These are phyloP conservation scores for Avicennia marina DNA, from an alignment of 257 asterid species.

Conservation along the genomic window DNA sequence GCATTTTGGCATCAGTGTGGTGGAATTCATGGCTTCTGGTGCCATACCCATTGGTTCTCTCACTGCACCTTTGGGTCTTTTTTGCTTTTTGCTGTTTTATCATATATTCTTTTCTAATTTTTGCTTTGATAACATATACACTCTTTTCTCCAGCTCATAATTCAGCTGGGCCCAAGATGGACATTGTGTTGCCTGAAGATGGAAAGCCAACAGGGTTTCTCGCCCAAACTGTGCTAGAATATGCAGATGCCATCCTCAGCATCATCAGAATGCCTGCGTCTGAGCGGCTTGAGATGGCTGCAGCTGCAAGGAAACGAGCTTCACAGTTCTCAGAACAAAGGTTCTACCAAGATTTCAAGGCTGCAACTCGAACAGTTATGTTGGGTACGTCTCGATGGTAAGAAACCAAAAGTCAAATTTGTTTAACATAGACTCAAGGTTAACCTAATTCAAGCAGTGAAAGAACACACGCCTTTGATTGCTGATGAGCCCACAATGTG, in stretches of 20 bases:
- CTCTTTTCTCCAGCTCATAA: conserved; percentile 59
- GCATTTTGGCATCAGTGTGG: conserved; percentile 94
- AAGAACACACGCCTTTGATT: too few species aligned
- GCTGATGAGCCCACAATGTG: too few species aligned
- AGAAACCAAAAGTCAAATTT: background rate
- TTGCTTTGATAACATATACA: background rate
- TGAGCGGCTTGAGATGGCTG: conserved; percentile 67
- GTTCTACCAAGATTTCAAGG: conserved; percentile 73
- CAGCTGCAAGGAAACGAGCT: conserved; percentile 81
- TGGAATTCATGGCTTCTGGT: conserved; percentile 94
- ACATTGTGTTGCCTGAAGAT: conserved; percentile 74
- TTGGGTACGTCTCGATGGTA: conserved; percentile 17
- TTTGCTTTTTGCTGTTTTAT: background rate
- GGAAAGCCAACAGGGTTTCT: conserved; percentile 83
- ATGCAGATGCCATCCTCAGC: conserved; percentile 62
- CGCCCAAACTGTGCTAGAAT: conserved; percentile 62
- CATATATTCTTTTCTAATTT: background rate
- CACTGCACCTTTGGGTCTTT: background rate
- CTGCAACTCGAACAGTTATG: conserved; percentile 54
- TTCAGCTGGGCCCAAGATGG: conserved; percentile 96
- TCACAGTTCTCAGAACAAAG: conserved; percentile 71
- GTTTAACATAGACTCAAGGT: too few species aligned
- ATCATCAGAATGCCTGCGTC: conserved; percentile 53
- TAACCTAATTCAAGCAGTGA: too few species aligned
- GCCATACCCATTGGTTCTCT: conserved; percentile 83